phyloP scores from a whole-genome alignment of 2,329 filamentous ascomycete species.

The Ophiostoma sp. region DNA sequence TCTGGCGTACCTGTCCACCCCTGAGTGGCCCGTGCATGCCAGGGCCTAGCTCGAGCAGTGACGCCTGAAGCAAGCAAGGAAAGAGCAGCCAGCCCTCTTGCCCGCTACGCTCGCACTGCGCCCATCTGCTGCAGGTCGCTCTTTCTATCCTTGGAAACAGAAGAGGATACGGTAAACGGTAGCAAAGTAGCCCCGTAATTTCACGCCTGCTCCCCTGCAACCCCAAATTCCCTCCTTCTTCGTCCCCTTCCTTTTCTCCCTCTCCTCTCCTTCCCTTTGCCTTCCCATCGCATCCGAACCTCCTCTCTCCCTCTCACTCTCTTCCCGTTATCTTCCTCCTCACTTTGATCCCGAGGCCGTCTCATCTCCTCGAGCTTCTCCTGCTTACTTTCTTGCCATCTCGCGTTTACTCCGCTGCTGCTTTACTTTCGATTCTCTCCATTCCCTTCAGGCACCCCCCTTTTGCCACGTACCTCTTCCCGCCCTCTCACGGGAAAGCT shows the following conservation, averaged over 20 bases:
- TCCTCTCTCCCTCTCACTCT: constrained; percentile 15
- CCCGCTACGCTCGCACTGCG: neutral
- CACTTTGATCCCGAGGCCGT: constrained; percentile 10
- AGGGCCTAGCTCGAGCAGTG: constrained; percentile 1
- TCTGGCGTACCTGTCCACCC: constrained; percentile 20
- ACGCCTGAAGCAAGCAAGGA: neutral
- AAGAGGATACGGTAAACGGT: constrained; percentile 26
- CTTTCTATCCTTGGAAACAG: constrained; percentile 20
- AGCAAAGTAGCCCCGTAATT: constrained; percentile 23
- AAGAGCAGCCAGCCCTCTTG: constrained; percentile 22
- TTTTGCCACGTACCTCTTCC: constrained; percentile 18
- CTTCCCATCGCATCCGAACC: constrained; percentile 23
- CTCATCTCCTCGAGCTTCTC: constrained; percentile 10
- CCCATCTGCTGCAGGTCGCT: constrained; percentile 14
- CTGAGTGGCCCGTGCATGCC: constrained; percentile 26
- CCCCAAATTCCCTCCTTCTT: constrained; percentile 19
- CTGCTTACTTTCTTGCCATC: neutral
- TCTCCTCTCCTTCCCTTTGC: constrained; percentile 7
- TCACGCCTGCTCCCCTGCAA: constrained; percentile 18
- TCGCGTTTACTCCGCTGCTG: neutral
- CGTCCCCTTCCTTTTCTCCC: constrained; percentile 10
- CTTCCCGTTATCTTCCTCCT: neutral
- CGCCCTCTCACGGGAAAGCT: constrained; percentile 22
- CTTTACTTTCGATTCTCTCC: constrained; percentile 7
- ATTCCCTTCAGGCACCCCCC: neutral